phyloP scores from a whole-genome alignment of 164 flowering plant species.

The Tetrastigma voinierianum region DNA sequence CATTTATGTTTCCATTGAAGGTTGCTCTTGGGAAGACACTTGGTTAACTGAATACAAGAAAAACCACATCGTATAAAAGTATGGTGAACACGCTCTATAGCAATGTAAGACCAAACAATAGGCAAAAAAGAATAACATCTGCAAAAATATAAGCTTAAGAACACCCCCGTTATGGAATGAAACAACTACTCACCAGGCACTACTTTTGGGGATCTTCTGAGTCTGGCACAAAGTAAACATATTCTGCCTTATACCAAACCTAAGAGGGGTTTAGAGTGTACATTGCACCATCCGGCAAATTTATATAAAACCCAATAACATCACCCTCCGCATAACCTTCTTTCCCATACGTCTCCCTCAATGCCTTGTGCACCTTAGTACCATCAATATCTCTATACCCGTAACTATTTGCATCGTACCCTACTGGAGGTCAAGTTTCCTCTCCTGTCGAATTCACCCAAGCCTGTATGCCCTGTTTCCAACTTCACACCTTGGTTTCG shows the following conservation, averaged over 20 bases:
- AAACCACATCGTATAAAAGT: not conserved
- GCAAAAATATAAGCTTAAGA: not conserved
- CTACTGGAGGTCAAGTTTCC: conserved; percentile 98
- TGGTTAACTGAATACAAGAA: not conserved
- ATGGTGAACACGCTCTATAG: not conserved
- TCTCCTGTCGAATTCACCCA: conserved; percentile 96
- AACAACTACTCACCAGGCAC: conserved; percentile 73
- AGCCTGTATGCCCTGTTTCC: conserved; percentile 90
- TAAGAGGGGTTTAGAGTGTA: conserved; percentile 68
- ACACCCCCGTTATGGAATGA: not conserved
- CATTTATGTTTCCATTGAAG: too few species aligned
- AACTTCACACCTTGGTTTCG: conserved; percentile 72
- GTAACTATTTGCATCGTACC: conserved; percentile 85
- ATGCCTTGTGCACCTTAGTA: conserved; percentile 78
- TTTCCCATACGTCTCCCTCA: conserved; percentile 91
- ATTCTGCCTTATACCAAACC: conserved; percentile 77
- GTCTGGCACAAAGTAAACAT: too few species aligned
- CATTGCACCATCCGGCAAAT: conserved; percentile 68
- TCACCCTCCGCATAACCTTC: conserved; percentile 91
- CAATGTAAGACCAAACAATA: not conserved
- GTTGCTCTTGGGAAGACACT: too few species aligned
- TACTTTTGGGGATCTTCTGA: conserved; percentile 82
- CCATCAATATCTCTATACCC: conserved; percentile 97
- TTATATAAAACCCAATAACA: conserved; percentile 91
- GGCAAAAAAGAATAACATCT: conserved; percentile 1